A percentile compares a stretch with the other conserved stretches of the same genome.
These are phyloP conservation scores for Peronospora belbahrii DNA, from an alignment of 352 stramenopile genomes.

Conservation along the genomic window DNA sequence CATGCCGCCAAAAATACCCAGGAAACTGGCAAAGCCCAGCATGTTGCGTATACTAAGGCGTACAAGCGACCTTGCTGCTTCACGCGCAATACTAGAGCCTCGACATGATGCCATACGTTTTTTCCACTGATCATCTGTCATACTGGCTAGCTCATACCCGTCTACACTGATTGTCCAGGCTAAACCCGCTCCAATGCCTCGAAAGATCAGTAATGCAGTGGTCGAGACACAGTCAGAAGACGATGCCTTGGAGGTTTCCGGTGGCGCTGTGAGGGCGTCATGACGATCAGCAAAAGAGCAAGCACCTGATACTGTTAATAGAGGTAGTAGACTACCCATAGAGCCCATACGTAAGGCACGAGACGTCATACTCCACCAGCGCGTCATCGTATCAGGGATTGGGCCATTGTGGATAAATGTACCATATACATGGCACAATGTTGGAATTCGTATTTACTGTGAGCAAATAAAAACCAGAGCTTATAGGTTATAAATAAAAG, in stretches of 20 bases:
- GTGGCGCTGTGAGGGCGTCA: constrained; percentile 5
- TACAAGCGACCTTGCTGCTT: constrained; percentile 27
- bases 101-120: constrained; percentile 22
- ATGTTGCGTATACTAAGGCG: constrained; percentile 44
- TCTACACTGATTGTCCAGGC: constrained; percentile 77
- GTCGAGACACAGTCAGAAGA: constrained; percentile 57
- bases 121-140: constrained; percentile 31
- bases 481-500: no score
- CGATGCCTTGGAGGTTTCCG: constrained; percentile 25
- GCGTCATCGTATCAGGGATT: not conserved
- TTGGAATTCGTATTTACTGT: no score
- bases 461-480: no score
- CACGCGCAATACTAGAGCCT: constrained; percentile 20
- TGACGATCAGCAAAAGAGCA: constrained; percentile 10
- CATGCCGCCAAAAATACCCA: constrained; percentile 65
- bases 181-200: constrained; percentile 52
- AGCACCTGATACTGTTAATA: constrained; percentile 10
- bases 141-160: constrained; percentile 42
- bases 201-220: constrained; percentile 49
- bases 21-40: constrained; percentile 59
- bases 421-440: constrained; percentile 2
- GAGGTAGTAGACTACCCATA: constrained; percentile 12
- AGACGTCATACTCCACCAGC: not conserved
- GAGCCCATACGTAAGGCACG: constrained; percentile 4
- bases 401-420: constrained; percentile 1